Percentiles rank a stretch among this genome's conserved stretches.
Evolutionary conservation across 352 stramenopile genomes (phyloP).

Genomic region (Phytophthora europaea): DNA sequence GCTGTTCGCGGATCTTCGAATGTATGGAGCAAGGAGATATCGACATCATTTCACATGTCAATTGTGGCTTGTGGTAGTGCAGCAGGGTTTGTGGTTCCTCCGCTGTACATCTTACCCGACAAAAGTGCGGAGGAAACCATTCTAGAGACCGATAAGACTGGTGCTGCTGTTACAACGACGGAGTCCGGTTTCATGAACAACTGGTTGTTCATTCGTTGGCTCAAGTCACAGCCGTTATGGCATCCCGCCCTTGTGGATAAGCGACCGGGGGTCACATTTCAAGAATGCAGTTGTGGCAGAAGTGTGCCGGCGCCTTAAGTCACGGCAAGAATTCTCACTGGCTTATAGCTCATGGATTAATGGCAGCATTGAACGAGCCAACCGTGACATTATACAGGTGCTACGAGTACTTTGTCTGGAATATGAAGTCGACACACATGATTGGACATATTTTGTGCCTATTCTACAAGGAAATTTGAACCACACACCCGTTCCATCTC

Average conservation of each 20-base stretch:
- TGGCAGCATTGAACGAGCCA: slow-evolving; percentile 38
- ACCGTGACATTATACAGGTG: slow-evolving; percentile 43
- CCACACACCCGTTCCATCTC: slow-evolving; percentile 33
- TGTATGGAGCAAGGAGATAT: too few species aligned
- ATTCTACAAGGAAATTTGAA: slow-evolving; percentile 41
- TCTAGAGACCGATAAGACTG: too few species aligned
- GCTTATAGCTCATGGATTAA: slow-evolving; percentile 47
- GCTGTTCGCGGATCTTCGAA: too few species aligned
- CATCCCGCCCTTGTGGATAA: slow-evolving; percentile 31
- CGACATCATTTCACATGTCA: too few species aligned
- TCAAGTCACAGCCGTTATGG: slow-evolving; percentile 36
- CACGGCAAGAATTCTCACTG: slow-evolving; percentile 31
- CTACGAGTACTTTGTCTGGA: slow-evolving; percentile 27
- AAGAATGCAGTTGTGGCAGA: slow-evolving; percentile 38
- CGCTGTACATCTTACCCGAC: too few species aligned
- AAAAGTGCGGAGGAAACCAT: too few species aligned
- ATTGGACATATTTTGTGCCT: slow-evolving; percentile 32
- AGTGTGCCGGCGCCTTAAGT: slow-evolving; percentile 19
- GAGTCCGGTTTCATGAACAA: too few species aligned
- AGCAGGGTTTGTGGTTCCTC: too few species aligned
- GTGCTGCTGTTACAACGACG: too few species aligned
- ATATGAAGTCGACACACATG: slow-evolving; percentile 19
- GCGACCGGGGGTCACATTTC: slow-evolving; percentile 40
- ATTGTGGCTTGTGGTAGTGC: too few species aligned
- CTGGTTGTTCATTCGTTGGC: too few species aligned